Evolutionary conservation across 2,329 filamentous ascomycete species (phyloP).

Genomic region (Xylaria arbuscula): DNA sequence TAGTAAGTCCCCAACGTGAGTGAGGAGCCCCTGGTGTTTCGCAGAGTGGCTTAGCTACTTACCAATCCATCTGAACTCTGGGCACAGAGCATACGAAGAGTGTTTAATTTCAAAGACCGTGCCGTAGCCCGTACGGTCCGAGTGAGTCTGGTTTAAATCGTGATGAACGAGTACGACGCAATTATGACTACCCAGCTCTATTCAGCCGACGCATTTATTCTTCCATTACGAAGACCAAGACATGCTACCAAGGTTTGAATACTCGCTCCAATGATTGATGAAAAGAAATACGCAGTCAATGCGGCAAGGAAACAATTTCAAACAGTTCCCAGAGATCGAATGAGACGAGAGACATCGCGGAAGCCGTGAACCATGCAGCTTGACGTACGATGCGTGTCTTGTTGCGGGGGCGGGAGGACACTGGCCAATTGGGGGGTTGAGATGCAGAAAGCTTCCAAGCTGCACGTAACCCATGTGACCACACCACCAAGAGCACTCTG

Average conservation of each 20-base stretch:
- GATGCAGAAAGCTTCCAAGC: conserved; percentile 27
- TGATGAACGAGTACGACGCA: conserved; percentile 20
- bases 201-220: not conserved
- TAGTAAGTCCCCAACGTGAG: not conserved
- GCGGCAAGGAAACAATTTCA: conserved; percentile 2
- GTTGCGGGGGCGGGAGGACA: conserved; percentile 31
- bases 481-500: conserved; percentile 25
- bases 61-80: conserved; percentile 9
- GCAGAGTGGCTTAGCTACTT: conserved; percentile 19
- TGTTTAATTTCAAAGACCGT: not conserved
- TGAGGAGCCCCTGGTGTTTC: conserved; percentile 7
- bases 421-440: conserved; percentile 19
- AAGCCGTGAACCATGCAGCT: conserved; percentile 29
- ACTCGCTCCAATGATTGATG: not conserved
- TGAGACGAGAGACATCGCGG: conserved; percentile 16
- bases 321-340: conserved; percentile 7
- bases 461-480: conserved; percentile 41
- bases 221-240: conserved; percentile 1
- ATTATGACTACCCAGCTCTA: conserved; percentile 23
- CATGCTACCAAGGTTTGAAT: conserved; percentile 7
- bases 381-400: conserved; percentile 32
- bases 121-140: conserved; percentile 6
- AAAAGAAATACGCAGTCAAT: not conserved
- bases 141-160: not conserved
- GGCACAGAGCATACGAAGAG: conserved; percentile 11